These are phyloP conservation scores for Didymella pomorum DNA, from an alignment of 2,329 filamentous ascomycete species.

Conservation along the genomic window DNA sequence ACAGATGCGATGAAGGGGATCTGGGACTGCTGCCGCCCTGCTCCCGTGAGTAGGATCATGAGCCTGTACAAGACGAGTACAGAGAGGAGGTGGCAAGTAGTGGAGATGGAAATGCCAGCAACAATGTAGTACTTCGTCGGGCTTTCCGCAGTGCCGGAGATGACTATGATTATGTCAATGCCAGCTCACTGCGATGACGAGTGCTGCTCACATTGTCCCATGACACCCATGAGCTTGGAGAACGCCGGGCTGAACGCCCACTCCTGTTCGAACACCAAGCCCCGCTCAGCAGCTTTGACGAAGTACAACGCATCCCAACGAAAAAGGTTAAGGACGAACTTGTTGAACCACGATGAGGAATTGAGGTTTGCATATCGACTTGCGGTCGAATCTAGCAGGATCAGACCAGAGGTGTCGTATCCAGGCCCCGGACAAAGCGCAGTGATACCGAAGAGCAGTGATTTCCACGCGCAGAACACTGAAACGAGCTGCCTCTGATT, in stretches of 20 bases:
- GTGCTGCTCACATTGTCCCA: constrained; percentile 50
- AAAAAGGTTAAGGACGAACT: constrained; percentile 66
- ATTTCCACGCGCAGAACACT: constrained; percentile 71
- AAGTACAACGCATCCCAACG: constrained; percentile 88
- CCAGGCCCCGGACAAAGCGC: constrained; percentile 64
- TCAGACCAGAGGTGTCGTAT: constrained; percentile 80
- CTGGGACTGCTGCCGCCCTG: constrained; percentile 39
- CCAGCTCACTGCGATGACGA: constrained; percentile 8
- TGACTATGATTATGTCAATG: constrained; percentile 50
- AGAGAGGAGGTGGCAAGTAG: constrained; percentile 78
- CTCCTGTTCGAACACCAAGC: constrained; percentile 80
- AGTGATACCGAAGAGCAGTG: constrained; percentile 69
- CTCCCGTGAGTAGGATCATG: constrained; percentile 60
- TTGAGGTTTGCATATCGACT: constrained; percentile 31
- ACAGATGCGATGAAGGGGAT: constrained; percentile 73
- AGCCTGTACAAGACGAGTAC: constrained; percentile 76
- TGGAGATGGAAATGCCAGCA: constrained; percentile 72
- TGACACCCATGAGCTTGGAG: constrained; percentile 55
- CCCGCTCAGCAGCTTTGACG: constrained; percentile 66
- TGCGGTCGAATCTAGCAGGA: constrained; percentile 52
- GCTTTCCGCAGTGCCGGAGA: constrained; percentile 22
- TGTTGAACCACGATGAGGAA: constrained; percentile 28
- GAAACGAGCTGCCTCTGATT: constrained; percentile 21
- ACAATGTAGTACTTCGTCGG: constrained; percentile 50
- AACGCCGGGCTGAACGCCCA: constrained; percentile 79